These are phyloP conservation scores for Brasilioporus rufonigricans DNA, from an alignment of 768 basidiomycete genomes.

Conservation along the genomic window DNA sequence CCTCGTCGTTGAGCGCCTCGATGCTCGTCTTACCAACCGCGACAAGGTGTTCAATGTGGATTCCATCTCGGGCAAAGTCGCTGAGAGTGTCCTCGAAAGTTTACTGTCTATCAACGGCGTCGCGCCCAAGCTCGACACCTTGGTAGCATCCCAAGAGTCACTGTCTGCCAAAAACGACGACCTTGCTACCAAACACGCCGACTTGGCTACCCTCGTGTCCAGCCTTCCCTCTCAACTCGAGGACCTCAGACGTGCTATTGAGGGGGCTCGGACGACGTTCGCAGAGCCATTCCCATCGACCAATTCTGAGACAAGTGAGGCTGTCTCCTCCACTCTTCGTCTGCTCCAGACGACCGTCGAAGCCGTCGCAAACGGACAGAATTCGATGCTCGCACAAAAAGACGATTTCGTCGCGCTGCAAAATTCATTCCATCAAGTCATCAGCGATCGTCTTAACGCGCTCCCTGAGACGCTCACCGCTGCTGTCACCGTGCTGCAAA, in stretches of 20 bases:
- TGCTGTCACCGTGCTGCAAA: constrained; percentile 54
- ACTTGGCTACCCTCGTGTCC: constrained; percentile 41
- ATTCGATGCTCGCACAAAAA: constrained; percentile 44
- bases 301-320: constrained; percentile 16
- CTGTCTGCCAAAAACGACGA: constrained; percentile 38
- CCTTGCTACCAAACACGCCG: constrained; percentile 39
- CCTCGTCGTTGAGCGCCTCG: constrained; percentile 81
- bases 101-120: constrained; percentile 44
- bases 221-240: constrained; percentile 48
- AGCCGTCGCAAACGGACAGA: constrained; percentile 49
- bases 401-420: constrained; percentile 50
- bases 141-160: constrained; percentile 44
- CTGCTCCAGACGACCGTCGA: constrained; percentile 51
- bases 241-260: constrained; percentile 44
- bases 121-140: constrained; percentile 36
- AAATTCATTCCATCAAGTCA: constrained; percentile 50
- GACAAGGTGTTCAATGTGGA: constrained; percentile 71
- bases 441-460: constrained; percentile 50
- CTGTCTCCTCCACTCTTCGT: constrained; percentile 36
- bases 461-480: constrained; percentile 60
- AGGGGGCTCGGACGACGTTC: constrained; percentile 24
- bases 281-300: constrained; percentile 19
- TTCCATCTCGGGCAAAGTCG: constrained; percentile 50
- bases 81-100: constrained; percentile 47
- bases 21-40: constrained; percentile 74